Evolutionary conservation across 768 basidiomycete species (phyloP), one percentile per base, ranked within the genome.

Genomic region (Mycena alexandri): DNA sequence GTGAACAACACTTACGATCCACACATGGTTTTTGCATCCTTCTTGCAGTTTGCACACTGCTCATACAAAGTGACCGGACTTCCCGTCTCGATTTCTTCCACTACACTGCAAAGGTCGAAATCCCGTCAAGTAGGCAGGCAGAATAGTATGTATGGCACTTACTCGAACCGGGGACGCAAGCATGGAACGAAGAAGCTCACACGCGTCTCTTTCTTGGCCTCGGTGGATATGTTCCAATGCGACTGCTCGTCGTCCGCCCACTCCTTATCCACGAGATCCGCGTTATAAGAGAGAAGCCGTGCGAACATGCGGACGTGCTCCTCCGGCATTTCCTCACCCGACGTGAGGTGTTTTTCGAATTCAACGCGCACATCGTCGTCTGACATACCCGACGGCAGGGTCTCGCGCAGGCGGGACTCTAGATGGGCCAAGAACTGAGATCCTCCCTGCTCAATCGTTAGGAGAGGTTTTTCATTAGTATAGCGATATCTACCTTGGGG

Each of bases 131-230:
- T 29, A 21, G 4, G n/a, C 14, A 14, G 12, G 9, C 22, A 24
- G 29, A 14, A 57, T 48, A 3, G 21, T 19, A 44, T 11, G 38
- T 9, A 38, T 38, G 11, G 11, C n/a, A 50, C 56, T 7, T 17
- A 68, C 67, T 44, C 50, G 43, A 63, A 63, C 16, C 71, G 63
- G 14, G 72, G 61, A 33, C 73, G 58, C 55, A 71, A 53, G 44
- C 73, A 74, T 3, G 73, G 73, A 14, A 69, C 69, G 24, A 74
- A 71, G 42, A 73, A 73, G 42, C 70, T 70, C 19, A 71, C 60
- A 16, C 57, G 65, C 11, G 72, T 73, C 56, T 73, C 72, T 36
- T 71, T 55, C 48, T 63, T 65, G 3, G 59, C 65, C 7, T 71
- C 68, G 13, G 38, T 63, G 34, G 61, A 42, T 36, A 73, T 53